Percentiles rank a stretch among this genome's conserved stretches.
Conservation (phyloP, 2,329 filamentous ascomycete genomes). For the Claviceps maximensis region DNA sequence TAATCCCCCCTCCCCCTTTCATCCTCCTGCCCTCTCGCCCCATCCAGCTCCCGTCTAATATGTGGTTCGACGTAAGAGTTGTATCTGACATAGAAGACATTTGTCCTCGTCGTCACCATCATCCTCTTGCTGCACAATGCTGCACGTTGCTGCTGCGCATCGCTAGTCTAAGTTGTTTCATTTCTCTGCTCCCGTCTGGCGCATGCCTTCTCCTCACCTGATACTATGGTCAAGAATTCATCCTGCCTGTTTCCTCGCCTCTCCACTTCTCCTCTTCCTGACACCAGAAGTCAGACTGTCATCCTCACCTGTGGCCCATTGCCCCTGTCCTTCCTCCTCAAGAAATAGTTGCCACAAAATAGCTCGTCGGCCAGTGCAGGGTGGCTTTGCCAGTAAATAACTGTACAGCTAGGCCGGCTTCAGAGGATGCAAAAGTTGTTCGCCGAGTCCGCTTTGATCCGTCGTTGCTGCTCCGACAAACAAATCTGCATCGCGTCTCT, state of each 20-base stretch:
- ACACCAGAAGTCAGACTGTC: not conserved
- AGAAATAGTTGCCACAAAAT: not conserved
- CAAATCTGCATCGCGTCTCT: not conserved
- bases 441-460: not conserved
- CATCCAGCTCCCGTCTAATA: not conserved
- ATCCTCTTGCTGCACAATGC: no score
- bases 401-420: not conserved
- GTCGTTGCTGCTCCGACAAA: not conserved
- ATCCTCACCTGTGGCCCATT: not conserved
- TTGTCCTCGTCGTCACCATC: not conserved
- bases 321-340: not conserved
- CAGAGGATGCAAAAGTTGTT: not conserved
- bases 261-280: not conserved
- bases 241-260: not conserved
- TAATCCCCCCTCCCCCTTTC: not conserved
- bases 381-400: not conserved
- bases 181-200: not conserved
- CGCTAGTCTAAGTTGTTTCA: not conserved
- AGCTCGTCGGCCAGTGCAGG: not conserved
- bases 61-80: not conserved
- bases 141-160: no score
- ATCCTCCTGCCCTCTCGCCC: no score
- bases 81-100: not conserved
- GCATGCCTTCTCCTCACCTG: not conserved
- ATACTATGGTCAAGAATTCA: no score